Evolutionary conservation across 495 filamentous ascomycete genomes (phyloP), one percentile per base, ranked within the genome.

Genomic region (Platismatia glauca): DNA sequence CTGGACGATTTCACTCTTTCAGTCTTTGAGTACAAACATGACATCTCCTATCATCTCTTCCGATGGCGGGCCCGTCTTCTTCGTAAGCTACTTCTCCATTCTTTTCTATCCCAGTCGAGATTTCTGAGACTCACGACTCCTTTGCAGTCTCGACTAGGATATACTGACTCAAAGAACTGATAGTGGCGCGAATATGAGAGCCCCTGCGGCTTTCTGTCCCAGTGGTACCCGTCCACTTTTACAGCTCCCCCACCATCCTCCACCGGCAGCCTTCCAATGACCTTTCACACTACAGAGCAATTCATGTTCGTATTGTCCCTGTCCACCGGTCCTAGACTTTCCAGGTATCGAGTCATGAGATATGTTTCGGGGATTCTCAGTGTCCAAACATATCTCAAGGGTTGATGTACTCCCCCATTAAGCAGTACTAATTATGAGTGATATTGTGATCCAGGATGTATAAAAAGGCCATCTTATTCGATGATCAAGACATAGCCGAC

Each of bases 401-500:
- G 3, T 48, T 11, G 44, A 48, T 48, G 22, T 12, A 27, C 7
- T 22, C n/a, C n/a, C n/a, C 4, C n/a, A n/a, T n/a, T n/a, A 24
- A 27, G 11, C 12, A 11, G n/a, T 7, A 1, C 24, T 12, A 16
- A 5, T 6, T 52, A 27, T 31, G 13, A 0, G 7, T 31, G 24
- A 6, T 1, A 31, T 18, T 31, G 7, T 31, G 18, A 16, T 6
- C 13, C 15, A 53, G 27, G 83, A 85, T 85, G 84, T 76, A 84
- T 71, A 77, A 76, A 57, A 86, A 86, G 72, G 83, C 82, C 3
- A 52, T 81, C 4, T 75, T 85, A 65, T 86, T 86, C 74, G 55
- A 63, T 38, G 75, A 79, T 67, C 58, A 57, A 29, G 67, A 68
- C 2, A 67, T 72, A 43, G 77, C 70, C 5, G 61, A 64, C 16